Conservation (phyloP, 1,284 basidiomycete species). For the Cystobasidium sp. region DNA sequence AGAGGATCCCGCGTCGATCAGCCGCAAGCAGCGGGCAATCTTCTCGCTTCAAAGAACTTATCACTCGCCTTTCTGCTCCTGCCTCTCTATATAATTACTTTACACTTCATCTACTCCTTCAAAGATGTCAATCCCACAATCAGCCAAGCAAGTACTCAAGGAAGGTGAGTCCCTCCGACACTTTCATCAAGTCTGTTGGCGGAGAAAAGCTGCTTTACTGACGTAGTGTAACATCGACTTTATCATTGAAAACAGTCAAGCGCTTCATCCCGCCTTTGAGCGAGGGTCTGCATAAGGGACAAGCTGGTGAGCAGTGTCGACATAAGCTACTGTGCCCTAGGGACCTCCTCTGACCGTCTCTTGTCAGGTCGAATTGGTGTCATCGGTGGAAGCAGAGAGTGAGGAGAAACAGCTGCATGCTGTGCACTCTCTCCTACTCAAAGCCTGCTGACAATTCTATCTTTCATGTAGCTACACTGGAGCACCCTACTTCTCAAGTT, state of each 20-base stretch:
- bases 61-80: too few relatives aligned
- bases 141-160: constrained; percentile 21
- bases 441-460: not conserved
- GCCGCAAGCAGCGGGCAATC: too few relatives aligned
- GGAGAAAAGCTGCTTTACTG: not conserved
- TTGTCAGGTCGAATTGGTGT: constrained; percentile 79
- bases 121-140: constrained; percentile 24
- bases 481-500: constrained; percentile 90
- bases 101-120: too few relatives aligned
- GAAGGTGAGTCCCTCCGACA: constrained; percentile 14
- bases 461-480: constrained; percentile 72
- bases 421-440: not conserved
- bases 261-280: constrained; percentile 81
- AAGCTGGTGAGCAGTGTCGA: constrained; percentile 88
- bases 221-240: not conserved
- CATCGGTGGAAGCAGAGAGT: constrained; percentile 91
- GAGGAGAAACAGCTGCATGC: constrained; percentile 50
- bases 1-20: too few relatives aligned
- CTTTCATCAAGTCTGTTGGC: not conserved
- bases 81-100: too few relatives aligned
- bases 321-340: too few relatives aligned
- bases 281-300: constrained; percentile 88
- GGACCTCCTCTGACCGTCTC: constrained; percentile 4
- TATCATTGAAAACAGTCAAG: constrained; percentile 56
- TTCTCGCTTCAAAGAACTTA: too few relatives aligned